Percentiles rank a stretch among this genome's conserved stretches.
Evolutionary conservation across 768 basidiomycete genomes (phyloP).

Genomic region (Amanita muscaria): DNA sequence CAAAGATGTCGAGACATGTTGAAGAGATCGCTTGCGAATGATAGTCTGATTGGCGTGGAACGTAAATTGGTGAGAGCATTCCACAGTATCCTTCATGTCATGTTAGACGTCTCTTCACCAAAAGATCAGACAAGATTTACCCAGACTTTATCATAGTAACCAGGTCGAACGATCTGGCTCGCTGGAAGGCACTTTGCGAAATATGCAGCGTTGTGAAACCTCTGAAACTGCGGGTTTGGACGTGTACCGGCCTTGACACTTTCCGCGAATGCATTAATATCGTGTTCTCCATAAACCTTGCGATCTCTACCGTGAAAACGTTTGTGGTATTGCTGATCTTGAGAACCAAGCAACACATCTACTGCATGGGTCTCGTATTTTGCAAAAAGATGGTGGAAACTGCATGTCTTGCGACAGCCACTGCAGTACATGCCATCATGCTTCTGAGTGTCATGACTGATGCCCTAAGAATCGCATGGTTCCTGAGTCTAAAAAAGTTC

Average conservation of each 20-base stretch:
- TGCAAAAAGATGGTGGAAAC: slow-evolving; percentile 5
- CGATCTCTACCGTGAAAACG: neutral
- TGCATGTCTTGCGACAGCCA: neutral
- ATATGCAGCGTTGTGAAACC: neutral
- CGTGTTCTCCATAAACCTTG: neutral
- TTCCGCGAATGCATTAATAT: neutral
- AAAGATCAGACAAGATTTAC: neutral
- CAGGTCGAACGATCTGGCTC: neutral
- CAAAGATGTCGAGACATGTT: neutral
- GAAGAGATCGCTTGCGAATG: neutral
- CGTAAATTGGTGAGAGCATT: no score
- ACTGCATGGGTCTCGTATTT: slow-evolving; percentile 4
- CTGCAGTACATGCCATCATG: slow-evolving; percentile 1
- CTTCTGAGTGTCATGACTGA: neutral
- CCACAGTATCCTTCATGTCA: no score
- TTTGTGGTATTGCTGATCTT: neutral
- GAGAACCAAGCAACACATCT: slow-evolving; percentile 1
- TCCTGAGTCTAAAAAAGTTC: neutral
- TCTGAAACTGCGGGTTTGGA: slow-evolving; percentile 4
- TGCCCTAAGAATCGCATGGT: neutral
- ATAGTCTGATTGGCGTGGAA: no score
- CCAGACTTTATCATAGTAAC: slow-evolving; percentile 8
- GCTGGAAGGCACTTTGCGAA: neutral
- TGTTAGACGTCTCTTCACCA: no score
- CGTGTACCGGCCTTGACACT: neutral